These are phyloP conservation scores for Thalassiosira mediterranea DNA, from an alignment of 352 stramenopile species.

Conservation along the genomic window DNA sequence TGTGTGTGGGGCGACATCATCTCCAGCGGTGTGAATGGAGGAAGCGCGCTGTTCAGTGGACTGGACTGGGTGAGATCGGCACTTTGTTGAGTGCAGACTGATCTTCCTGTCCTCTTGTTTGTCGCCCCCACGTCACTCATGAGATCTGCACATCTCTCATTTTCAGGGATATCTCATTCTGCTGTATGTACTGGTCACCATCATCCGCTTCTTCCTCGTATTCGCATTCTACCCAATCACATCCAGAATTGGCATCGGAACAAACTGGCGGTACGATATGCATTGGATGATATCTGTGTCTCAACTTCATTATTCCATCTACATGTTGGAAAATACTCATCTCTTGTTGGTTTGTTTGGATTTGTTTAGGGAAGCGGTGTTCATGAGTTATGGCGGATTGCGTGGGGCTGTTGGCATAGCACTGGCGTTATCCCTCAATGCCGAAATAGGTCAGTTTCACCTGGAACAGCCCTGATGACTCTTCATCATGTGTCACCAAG, in stretches of 20 bases:
- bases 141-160: neutral
- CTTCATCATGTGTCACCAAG: neutral
- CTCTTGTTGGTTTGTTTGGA: too few relatives aligned
- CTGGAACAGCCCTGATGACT: constrained; percentile 11
- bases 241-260: constrained; percentile 57
- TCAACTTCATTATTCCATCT: neutral
- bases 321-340: too few relatives aligned
- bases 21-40: neutral
- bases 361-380: constrained; percentile 27
- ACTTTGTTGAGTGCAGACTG: neutral
- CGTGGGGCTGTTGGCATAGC: constrained; percentile 82
- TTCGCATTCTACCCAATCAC: constrained; percentile 64
- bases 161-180: constrained; percentile 56
- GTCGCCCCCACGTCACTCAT: too few relatives aligned
- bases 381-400: constrained; percentile 79
- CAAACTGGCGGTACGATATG: constrained; percentile 45
- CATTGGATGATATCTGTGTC: neutral
- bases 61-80: constrained; percentile 8
- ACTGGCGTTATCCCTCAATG: constrained; percentile 75
- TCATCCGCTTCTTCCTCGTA: constrained; percentile 59
- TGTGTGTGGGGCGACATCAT: constrained; percentile 67
- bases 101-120: too few relatives aligned
- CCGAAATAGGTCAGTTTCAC: constrained; percentile 52
- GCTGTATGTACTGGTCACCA: constrained; percentile 56
- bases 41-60: neutral